Percentiles rank a stretch among this genome's conserved stretches.
These are phyloP conservation scores for Fusarium buxicola DNA, from an alignment of 2,329 filamentous ascomycete genomes.

Conservation along the genomic window DNA sequence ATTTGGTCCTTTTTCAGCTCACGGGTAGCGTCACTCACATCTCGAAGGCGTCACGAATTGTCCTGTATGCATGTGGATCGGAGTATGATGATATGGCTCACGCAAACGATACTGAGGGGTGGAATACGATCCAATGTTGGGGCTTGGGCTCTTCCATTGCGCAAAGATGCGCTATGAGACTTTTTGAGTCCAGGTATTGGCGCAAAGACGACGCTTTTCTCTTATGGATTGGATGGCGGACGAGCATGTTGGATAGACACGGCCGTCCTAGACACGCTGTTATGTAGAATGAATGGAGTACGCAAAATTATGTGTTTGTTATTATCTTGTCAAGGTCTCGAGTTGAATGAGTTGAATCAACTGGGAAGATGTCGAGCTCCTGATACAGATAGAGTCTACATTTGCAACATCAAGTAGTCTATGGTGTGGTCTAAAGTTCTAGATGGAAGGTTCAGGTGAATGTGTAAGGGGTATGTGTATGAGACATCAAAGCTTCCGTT, in stretches of 20 bases:
- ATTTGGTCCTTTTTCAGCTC: conserved; percentile 36
- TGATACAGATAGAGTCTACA: not conserved
- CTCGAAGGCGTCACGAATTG: conserved; percentile 40
- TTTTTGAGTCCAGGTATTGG: conserved; percentile 32
- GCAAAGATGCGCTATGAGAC: conserved; percentile 10
- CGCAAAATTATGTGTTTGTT: conserved; percentile 33
- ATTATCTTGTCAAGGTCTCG: conserved; percentile 10
- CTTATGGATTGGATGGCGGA: conserved; percentile 36
- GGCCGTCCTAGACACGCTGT: conserved; percentile 40
- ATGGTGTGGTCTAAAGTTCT: not conserved
- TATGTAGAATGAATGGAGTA: conserved; percentile 44
- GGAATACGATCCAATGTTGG: conserved; percentile 42
- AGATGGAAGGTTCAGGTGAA: not conserved
- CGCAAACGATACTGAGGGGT: conserved; percentile 35
- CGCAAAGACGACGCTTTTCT: conserved; percentile 42
- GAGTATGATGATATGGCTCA: conserved; percentile 46
- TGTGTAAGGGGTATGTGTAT: not conserved
- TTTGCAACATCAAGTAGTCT: not conserved
- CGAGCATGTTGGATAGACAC: conserved; percentile 43
- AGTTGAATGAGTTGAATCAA: conserved; percentile 1
- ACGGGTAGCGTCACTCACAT: conserved; percentile 43
- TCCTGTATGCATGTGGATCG: conserved; percentile 46
- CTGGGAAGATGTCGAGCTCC: not conserved
- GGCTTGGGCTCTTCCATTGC: conserved; percentile 8
- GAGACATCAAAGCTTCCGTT: conserved; percentile 25